Conservation (phyloP, 1,284 basidiomycete genomes). For the Leccinum discolor region DNA sequence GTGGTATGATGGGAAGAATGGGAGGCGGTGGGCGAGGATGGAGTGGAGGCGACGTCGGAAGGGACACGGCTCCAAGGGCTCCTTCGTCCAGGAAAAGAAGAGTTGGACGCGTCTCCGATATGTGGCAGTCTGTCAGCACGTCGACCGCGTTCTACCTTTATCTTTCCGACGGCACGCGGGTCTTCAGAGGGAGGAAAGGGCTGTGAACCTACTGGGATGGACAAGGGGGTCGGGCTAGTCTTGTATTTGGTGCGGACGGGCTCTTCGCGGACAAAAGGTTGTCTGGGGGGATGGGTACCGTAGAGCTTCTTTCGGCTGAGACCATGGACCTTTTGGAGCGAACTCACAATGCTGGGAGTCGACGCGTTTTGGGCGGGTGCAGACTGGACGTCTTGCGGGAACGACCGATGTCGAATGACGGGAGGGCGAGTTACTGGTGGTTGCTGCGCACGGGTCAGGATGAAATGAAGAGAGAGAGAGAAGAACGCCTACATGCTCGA, state of each 20-base stretch:
- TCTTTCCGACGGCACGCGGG: constrained; percentile 16
- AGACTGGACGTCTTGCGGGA: constrained; percentile 28
- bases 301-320: constrained; percentile 65
- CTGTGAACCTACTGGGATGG: constrained; percentile 33
- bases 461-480: background rate
- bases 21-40: constrained; percentile 26
- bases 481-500: constrained; percentile 15
- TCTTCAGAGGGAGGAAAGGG: constrained; percentile 27
- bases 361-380: constrained; percentile 9
- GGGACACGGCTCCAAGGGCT: constrained; percentile 21
- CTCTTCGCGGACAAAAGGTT: constrained; percentile 55
- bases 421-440: constrained; percentile 22
- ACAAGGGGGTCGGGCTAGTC: constrained; percentile 31
- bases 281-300: constrained; percentile 45
- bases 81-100: constrained; percentile 20
- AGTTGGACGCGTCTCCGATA: constrained; percentile 18
- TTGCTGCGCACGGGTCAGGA: constrained; percentile 18
- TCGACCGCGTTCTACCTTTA: constrained; percentile 27
- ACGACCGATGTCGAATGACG: constrained; percentile 31
- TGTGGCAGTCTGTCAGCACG: constrained; percentile 20
- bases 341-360: constrained; percentile 48
- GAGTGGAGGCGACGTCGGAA: constrained; percentile 25
- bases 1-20: constrained; percentile 14
- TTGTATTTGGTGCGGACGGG: constrained; percentile 33
- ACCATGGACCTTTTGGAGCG: constrained; percentile 60